A percentile compares a stretch with the other conserved stretches of the same genome.
Evolutionary conservation across 2,329 filamentous ascomycete genomes (phyloP).

Genomic region (Aspergillus fijiensis): DNA sequence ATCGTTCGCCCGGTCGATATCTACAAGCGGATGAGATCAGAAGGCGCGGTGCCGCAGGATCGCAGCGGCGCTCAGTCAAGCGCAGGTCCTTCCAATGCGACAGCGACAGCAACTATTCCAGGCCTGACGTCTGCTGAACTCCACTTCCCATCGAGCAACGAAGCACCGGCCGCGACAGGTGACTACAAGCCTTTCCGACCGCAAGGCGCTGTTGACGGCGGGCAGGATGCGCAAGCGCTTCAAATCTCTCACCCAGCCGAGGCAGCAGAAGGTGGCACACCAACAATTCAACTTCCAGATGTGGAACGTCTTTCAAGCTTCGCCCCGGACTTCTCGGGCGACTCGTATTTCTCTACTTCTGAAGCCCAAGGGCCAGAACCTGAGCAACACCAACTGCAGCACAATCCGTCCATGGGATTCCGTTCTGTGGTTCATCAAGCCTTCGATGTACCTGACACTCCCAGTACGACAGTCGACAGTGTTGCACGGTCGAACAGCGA

Average conservation of each 20-base stretch:
- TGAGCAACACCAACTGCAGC: conserved; percentile 42
- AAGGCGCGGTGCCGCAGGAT: conserved; percentile 52
- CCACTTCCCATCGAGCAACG: not conserved
- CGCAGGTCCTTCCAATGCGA: not conserved
- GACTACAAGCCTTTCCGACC: conserved; percentile 9
- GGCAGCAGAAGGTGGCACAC: conserved; percentile 13
- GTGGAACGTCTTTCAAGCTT: conserved; percentile 45
- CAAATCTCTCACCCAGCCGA: not conserved
- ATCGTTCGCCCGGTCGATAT: conserved; percentile 75
- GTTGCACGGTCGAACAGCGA: conserved; percentile 62
- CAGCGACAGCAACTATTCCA: conserved; percentile 1
- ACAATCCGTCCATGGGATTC: conserved; percentile 57
- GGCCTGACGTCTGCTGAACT: conserved; percentile 6
- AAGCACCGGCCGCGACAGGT: not conserved
- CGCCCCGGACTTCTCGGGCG: conserved; percentile 28
- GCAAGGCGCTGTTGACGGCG: not conserved
- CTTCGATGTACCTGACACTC: conserved; percentile 60
- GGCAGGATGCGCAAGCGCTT: not conserved
- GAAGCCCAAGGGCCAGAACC: conserved; percentile 15
- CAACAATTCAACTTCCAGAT: conserved; percentile 40
- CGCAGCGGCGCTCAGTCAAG: not conserved
- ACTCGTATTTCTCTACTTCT: conserved; percentile 15
- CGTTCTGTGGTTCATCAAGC: conserved; percentile 63
- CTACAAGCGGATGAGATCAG: conserved; percentile 70
- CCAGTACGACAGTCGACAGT: conserved; percentile 53